Evolutionary conservation across 345 rosid genomes (phyloP).

Genomic region (Geranium rotundifolium): DNA sequence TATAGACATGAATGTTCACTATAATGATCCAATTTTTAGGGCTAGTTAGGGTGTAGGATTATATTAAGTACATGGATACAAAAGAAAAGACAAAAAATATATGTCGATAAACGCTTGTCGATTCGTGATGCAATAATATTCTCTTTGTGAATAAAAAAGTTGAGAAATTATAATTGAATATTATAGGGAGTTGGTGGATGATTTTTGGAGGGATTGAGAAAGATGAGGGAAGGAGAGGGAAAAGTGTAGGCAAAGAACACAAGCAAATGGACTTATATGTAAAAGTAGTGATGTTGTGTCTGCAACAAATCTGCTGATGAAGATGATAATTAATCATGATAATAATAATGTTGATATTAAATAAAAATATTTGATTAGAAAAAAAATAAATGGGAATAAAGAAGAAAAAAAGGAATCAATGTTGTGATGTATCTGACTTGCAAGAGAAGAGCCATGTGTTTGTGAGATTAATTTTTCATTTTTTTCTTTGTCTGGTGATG

Average conservation of each 20-base stretch:
- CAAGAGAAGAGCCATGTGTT: no score
- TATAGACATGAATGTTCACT: neutral
- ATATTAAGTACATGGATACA: no score
- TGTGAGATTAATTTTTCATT: slow-evolving; percentile 13
- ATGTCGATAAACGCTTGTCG: no score
- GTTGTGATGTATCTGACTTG: no score
- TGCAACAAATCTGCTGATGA: no score
- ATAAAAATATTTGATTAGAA: no score
- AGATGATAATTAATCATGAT: no score
- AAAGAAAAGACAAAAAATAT: slow-evolving; percentile 29
- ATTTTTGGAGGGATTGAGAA: slow-evolving; percentile 41
- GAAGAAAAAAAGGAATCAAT: slow-evolving; percentile 48
- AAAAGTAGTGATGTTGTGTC: no score
- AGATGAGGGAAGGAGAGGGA: slow-evolving; percentile 1
- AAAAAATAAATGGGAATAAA: neutral
- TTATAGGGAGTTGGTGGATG: slow-evolving; percentile 37
- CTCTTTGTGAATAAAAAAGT: slow-evolving; percentile 13
- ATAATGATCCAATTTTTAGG: neutral
- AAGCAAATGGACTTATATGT: slow-evolving; percentile 29
- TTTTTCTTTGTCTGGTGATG: slow-evolving; percentile 20
- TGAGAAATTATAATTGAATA: slow-evolving; percentile 29
- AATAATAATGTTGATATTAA: no score
- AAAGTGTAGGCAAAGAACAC: slow-evolving; percentile 33
- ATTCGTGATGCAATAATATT: slow-evolving; percentile 31
- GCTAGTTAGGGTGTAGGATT: neutral